phyloP scores from a whole-genome alignment of 441 rosid genomes.

The Mallotus repandus region DNA sequence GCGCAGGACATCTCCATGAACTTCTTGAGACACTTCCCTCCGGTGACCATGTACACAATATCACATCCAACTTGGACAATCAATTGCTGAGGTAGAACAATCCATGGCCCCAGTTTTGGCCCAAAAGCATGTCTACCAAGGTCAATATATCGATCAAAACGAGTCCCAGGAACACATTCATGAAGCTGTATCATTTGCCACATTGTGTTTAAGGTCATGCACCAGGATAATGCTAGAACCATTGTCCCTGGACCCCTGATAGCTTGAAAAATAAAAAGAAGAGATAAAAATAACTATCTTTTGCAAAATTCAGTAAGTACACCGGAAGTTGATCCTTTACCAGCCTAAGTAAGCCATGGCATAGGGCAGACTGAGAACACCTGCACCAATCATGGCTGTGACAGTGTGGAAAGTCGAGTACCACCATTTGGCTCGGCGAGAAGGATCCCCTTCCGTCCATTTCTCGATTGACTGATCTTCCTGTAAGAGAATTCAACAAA shows the following conservation, averaged over 20 bases:
- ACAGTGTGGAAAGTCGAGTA: slow-evolving; percentile 86
- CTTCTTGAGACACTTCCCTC: slow-evolving; percentile 86
- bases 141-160: slow-evolving; percentile 84
- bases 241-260: slow-evolving; percentile 85
- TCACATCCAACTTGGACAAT: slow-evolving; percentile 91
- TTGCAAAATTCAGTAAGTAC: too few species aligned
- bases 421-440: slow-evolving; percentile 94
- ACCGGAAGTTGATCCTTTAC: slow-evolving; percentile 31
- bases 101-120: slow-evolving; percentile 76
- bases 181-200: slow-evolving; percentile 96
- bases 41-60: slow-evolving; percentile 93
- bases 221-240: slow-evolving; percentile 64
- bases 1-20: slow-evolving; percentile 79
- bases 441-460: slow-evolving; percentile 57
- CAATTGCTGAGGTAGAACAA: slow-evolving; percentile 88
- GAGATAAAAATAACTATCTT: too few species aligned
- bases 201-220: slow-evolving; percentile 82
- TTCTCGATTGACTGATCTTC: slow-evolving; percentile 48
- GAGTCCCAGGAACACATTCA: slow-evolving; percentile 83
- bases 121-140: slow-evolving; percentile 86
- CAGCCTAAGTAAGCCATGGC: slow-evolving; percentile 98
- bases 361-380: slow-evolving; percentile 91
- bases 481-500: slow-evolving; percentile 29
- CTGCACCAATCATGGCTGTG: slow-evolving; percentile 99
- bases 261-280: background rate